These are phyloP conservation scores for Stygiomarasmius scandens DNA, from an alignment of 1,284 basidiomycete genomes.

Conservation along the genomic window DNA sequence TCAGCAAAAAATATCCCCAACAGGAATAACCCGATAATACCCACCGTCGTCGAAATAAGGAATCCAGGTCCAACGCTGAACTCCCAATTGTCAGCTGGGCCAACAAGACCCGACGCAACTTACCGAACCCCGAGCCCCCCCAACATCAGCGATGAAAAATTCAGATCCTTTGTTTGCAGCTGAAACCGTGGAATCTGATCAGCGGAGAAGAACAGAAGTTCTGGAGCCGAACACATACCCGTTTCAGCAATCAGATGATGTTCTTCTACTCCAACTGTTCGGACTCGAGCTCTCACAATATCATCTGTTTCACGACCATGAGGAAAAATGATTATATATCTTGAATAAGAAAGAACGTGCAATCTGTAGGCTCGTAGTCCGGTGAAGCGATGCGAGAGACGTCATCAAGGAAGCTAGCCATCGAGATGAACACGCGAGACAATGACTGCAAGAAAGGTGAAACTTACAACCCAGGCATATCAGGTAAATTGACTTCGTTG, in stretches of 20 bases:
- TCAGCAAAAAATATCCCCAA: neutral
- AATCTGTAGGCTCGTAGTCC: conserved; percentile 60
- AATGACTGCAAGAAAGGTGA: neutral
- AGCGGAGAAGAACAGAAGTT: conserved; percentile 5
- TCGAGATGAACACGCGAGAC: neutral
- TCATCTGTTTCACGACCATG: conserved; percentile 45
- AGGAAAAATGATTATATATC: neutral
- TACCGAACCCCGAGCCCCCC: conserved; percentile 60
- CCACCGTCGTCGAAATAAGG: conserved; percentile 66
- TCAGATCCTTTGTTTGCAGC: conserved; percentile 43
- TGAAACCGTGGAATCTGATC: conserved; percentile 24
- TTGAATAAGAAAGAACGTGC: conserved; percentile 33
- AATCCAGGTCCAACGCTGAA: conserved; percentile 61
- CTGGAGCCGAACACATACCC: conserved; percentile 32
- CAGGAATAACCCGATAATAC: conserved; percentile 6
- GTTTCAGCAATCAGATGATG: conserved; percentile 59
- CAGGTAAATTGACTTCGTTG: conserved; percentile 52
- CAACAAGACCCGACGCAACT: too few relatives aligned
- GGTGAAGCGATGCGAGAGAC: conserved; percentile 55
- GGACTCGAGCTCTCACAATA: conserved; percentile 65
- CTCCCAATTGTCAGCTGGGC: neutral
- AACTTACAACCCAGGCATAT: conserved; percentile 68
- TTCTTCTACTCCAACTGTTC: conserved; percentile 71
- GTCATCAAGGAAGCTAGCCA: conserved; percentile 64
- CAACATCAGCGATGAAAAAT: conserved; percentile 71